Base-by-base conservation (phyloP, 257 asterid genomes). In the Solanum clarkiae region DNA sequence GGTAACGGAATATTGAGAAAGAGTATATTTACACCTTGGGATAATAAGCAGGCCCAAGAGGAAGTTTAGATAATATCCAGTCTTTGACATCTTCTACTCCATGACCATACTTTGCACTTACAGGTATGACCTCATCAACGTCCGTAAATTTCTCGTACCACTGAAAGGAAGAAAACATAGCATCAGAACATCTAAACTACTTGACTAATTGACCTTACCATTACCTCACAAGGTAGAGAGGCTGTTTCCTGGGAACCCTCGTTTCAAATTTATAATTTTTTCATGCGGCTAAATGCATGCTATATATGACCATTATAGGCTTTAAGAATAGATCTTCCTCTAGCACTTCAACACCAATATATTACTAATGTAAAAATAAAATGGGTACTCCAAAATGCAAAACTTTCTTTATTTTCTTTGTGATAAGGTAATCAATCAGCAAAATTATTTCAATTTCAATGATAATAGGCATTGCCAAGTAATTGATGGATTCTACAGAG, bases 71-170 rank as follows among this genome's bases (percentile, higher is more conserved):
- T 83, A 96, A 85, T 89, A 96, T 95, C 99, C 99, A 96, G 72
- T 96, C 99, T 90, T 92, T 96, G 87, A 96, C 90, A 83, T 96
- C 99, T 44, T 96, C 99, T 71, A 96, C 93, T 63, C 99, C 99
- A 47, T 94, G 97, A 81, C 98, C 99, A 91, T 92, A 96, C 88
- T 95, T 96, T 84, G 98, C 99, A 89, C 99, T 94, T 90, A 96
- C 98, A 12, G 99, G 99, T 89, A 96, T 96, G 82, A 96, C 99
- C 91, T 96, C 99, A 86, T 96, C 99, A 47, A 90, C 98, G 83
- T 88, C 92, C 1, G 98, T 91, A 90, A 93, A 93, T 87, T 96
- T 96, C 92, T 96, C 99, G 44, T 92, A 95, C 99, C 98, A 95
- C 98, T 96, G 92, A 92, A 87, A 86, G 87, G 84, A 69, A 90